Percentiles rank a stretch among this genome's conserved stretches.
phyloP scores from a whole-genome alignment of 352 stramenopile genomes.

The Peronosclerospora sorghi region DNA sequence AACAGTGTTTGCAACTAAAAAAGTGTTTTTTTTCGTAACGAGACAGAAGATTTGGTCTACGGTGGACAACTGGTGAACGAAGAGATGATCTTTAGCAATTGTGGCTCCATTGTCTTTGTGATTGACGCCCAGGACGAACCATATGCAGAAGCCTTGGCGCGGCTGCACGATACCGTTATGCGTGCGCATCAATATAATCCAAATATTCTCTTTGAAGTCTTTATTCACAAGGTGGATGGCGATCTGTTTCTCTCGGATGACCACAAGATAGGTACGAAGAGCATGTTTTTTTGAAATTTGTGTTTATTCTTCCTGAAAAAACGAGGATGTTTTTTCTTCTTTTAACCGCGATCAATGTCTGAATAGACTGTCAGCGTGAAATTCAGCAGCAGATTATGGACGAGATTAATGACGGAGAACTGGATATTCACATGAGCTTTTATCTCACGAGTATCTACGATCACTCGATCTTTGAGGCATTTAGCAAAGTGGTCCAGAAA shows the following conservation, averaged over 20 bases:
- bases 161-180: constrained; percentile 83
- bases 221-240: constrained; percentile 99
- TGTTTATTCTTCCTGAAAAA: not conserved
- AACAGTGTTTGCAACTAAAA: not conserved
- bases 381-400: constrained; percentile 96
- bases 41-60: constrained; percentile 77
- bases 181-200: constrained; percentile 88
- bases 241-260: constrained; percentile 97
- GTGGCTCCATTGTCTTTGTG: constrained; percentile 93
- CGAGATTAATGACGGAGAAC: constrained; percentile 90
- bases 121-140: constrained; percentile 96
- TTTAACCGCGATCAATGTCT: not conserved
- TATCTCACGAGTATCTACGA: constrained; percentile 89
- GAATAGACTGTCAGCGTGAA: constrained; percentile 92
- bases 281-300: not conserved
- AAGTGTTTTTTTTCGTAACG: not conserved
- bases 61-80: constrained; percentile 82
- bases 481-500: constrained; percentile 96
- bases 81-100: constrained; percentile 87
- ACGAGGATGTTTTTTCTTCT: not conserved
- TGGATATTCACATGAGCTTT: constrained; percentile 90
- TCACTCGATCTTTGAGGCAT: constrained; percentile 96
- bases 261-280: constrained; percentile 88
- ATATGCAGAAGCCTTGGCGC: constrained; percentile 77
- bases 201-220: constrained; percentile 95